Evolutionary conservation across 257 asterid species (phyloP), one percentile per base, ranked within the genome.

Genomic region (Penstemon barbatus): DNA sequence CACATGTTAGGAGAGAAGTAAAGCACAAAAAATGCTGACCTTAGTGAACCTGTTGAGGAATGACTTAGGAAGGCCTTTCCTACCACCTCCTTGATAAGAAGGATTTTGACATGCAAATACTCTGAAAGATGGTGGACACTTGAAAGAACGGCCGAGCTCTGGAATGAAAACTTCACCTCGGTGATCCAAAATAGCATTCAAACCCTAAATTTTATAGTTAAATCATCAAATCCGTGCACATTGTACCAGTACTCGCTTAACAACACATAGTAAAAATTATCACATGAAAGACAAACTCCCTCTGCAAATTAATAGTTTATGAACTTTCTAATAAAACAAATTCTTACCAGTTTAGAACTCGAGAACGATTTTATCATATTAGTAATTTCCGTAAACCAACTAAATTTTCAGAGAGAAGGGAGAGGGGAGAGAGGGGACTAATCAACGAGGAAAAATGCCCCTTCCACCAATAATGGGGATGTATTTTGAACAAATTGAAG

Each of bases 41-140:
- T 93, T 93, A 2, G 96, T 90, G 77, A 93, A 93, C 70, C 99
- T 87, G 82, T 94, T 94, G 69, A 94, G 95, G 71, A 94, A 94
- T 56, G 99, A 94, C 82, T 84, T 91, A 0, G 99, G 99, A 76
- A 94, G 92, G 71, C 97, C 96, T 82, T 94, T 94, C 60, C 99
- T 85, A 3, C 99, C 99, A 7, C 99, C 99, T 70, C 99, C 99
- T 82, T 94, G 97, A 75, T 81, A 75, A 43, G 95, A 79, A 68
- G 97, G 99, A 79, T 94, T 94, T 81, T 94, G 99, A 78, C 99
- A 94, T 25, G 97, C 97, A 84, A 94, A 94, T 69, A 90, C 89
- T 73, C 97, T 77, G 75, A 94, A 94, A 74, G 99, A 85, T 36
- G 86, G 1, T 0, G 99, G 97, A 71, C 99, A 91, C 78, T 89